A percentile compares a stretch with the other conserved stretches of the same genome.
Evolutionary conservation across 805 yeast species (phyloP).

Genomic region (Hanseniaspora thailandica): DNA sequence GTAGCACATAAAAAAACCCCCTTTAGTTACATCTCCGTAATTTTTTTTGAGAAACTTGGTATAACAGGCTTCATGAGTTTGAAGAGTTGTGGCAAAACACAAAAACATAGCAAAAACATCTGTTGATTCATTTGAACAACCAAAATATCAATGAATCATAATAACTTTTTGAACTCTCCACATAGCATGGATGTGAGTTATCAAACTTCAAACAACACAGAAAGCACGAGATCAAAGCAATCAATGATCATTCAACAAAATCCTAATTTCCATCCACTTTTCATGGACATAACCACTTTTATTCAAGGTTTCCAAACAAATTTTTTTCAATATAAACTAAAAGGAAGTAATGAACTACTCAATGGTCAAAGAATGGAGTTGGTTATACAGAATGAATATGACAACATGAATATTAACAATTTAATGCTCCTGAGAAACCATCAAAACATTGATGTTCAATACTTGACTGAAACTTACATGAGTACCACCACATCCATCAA

Average conservation of each 20-base stretch:
- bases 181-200: not conserved
- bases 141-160: not conserved
- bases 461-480: not conserved
- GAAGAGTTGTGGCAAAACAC: too few relatives aligned
- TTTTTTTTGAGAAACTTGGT: not conserved
- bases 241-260: not conserved
- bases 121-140: not conserved
- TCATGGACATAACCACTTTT: not conserved
- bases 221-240: not conserved
- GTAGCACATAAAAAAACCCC: not conserved
- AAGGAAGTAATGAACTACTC: not conserved
- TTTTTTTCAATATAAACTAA: not conserved
- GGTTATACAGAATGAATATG: not conserved
- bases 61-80: not conserved
- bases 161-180: not conserved
- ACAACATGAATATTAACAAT: not conserved
- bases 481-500: not conserved
- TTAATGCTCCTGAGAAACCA: not conserved
- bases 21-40: not conserved
- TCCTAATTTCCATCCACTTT: not conserved
- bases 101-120: not conserved
- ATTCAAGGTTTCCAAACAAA: conserved; percentile 10
- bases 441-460: not conserved
- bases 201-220: not conserved
- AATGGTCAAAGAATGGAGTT: not conserved